phyloP scores from a whole-genome alignment of 2,329 filamentous ascomycete species.

The Xylaria sp. region DNA sequence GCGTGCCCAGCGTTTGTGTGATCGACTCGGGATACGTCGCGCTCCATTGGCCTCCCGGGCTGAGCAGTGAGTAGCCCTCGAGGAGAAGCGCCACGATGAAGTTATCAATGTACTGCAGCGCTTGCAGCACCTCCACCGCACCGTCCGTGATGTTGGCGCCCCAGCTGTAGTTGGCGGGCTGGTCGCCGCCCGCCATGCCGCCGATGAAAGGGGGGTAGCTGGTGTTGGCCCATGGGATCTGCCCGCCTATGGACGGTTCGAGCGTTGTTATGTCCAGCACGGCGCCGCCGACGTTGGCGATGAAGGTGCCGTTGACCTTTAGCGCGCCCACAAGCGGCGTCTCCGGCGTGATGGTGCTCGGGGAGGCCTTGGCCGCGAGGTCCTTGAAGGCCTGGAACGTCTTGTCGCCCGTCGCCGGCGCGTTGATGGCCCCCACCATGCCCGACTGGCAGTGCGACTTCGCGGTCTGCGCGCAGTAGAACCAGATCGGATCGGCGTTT shows the following conservation, averaged over 20 bases:
- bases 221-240: constrained; percentile 44
- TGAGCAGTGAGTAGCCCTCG: constrained; percentile 47
- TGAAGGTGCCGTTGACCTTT: constrained; percentile 48
- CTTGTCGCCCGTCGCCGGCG: constrained; percentile 48
- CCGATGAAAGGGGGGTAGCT: constrained; percentile 45
- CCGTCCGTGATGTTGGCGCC: constrained; percentile 45
- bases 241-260: constrained; percentile 40
- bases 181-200: constrained; percentile 50
- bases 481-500: constrained; percentile 52
- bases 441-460: constrained; percentile 53
- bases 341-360: constrained; percentile 49
- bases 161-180: constrained; percentile 51
- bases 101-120: constrained; percentile 50
- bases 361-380: constrained; percentile 49
- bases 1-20: constrained; percentile 47
- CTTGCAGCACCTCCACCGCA: constrained; percentile 44
- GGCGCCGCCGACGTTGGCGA: constrained; percentile 44
- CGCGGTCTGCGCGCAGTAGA: constrained; percentile 52
- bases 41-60: constrained; percentile 45
- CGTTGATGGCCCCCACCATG: constrained; percentile 61
- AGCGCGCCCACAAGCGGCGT: constrained; percentile 51
- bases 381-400: constrained; percentile 53
- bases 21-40: constrained; percentile 50
- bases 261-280: constrained; percentile 46
- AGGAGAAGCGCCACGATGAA: constrained; percentile 48